phyloP scores from a whole-genome alignment of 495 filamentous ascomycete genomes.

The Talaromyces trachyspermus region DNA sequence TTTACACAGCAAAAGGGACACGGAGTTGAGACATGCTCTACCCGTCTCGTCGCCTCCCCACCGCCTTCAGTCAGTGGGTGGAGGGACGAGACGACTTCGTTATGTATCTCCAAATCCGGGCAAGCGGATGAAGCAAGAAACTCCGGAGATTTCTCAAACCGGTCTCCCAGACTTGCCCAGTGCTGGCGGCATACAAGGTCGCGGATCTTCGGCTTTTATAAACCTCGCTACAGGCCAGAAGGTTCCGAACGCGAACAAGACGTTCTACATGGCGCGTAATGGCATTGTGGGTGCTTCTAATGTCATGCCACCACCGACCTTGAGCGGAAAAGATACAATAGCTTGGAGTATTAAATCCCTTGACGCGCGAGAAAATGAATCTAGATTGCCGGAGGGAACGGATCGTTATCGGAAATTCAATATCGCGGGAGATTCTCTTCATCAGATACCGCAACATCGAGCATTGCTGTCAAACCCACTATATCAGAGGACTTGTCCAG shows the following conservation, averaged over 20 bases:
- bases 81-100: too few relatives aligned
- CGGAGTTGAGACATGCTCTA: too few relatives aligned
- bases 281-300: constrained; percentile 55
- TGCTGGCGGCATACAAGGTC: constrained; percentile 64
- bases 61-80: too few relatives aligned
- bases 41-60: too few relatives aligned
- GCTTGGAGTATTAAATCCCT: constrained; percentile 53
- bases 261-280: constrained; percentile 46
- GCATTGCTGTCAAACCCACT: not conserved
- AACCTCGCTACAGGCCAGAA: constrained; percentile 62
- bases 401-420: not conserved
- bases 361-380: constrained; percentile 50
- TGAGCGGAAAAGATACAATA: too few relatives aligned
- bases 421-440: too few relatives aligned
- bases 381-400: not conserved
- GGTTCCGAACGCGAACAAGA: constrained; percentile 55
- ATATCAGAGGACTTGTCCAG: not conserved
- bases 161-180: constrained; percentile 74
- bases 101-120: constrained; percentile 83
- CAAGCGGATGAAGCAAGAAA: constrained; percentile 82
- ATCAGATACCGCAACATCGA: not conserved
- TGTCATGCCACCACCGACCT: constrained; percentile 78
- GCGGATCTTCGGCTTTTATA: constrained; percentile 77
- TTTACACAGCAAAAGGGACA: too few relatives aligned
- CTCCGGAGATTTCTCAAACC: constrained; percentile 72